These are phyloP conservation scores for Termitomyces sp. DNA, from an alignment of 768 basidiomycete genomes.

Conservation along the genomic window DNA sequence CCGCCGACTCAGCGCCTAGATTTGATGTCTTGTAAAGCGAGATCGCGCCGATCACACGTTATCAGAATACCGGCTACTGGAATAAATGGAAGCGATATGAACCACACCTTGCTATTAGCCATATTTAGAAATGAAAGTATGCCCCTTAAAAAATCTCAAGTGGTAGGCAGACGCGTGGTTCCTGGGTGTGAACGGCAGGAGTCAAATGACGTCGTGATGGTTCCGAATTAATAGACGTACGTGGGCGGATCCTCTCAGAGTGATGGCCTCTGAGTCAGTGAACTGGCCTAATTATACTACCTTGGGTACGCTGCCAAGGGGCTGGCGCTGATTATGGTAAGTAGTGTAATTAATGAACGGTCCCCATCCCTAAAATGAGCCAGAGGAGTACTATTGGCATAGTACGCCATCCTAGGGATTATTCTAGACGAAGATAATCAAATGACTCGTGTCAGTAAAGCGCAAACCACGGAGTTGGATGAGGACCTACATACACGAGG, in stretches of 20 bases:
- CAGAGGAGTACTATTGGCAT: neutral
- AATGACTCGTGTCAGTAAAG: constrained; percentile 2
- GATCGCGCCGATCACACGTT: neutral
- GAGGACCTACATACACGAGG: constrained; percentile 7
- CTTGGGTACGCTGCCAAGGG: neutral
- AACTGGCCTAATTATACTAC: neutral
- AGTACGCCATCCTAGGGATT: neutral
- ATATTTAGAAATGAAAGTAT: neutral
- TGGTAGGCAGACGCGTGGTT: neutral
- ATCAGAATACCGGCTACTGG: neutral
- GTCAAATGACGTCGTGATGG: constrained; percentile 3
- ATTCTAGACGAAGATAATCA: neutral
- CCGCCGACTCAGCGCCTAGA: neutral
- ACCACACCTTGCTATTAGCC: neutral
- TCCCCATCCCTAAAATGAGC: neutral
- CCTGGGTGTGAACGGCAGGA: neutral
- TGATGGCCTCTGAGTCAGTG: neutral
- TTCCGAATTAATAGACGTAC: neutral
- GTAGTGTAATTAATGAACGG: constrained; percentile 1
- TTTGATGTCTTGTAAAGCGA: neutral
- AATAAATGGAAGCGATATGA: neutral
- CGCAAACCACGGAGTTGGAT: neutral
- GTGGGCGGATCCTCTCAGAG: neutral
- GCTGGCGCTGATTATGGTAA: neutral
- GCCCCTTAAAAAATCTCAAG: neutral